Percentiles rank a stretch among this genome's conserved stretches.
Conservation (phyloP, 2,329 filamentous ascomycete species). For the Diaporthe humulicola region DNA sequence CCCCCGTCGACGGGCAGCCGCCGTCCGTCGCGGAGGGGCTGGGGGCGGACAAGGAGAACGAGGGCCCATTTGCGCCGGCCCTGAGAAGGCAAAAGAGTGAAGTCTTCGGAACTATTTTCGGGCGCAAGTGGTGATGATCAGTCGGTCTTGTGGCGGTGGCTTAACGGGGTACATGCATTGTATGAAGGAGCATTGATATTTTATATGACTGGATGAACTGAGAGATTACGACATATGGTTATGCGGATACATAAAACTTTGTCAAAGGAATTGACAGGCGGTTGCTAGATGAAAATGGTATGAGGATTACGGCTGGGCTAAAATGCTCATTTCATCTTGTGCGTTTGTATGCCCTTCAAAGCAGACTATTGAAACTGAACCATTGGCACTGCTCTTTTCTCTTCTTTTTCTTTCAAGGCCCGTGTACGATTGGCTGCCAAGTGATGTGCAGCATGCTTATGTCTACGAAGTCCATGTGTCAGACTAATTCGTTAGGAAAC, state of each 20-base stretch:
- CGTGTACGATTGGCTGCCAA: too few relatives aligned
- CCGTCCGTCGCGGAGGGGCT: not conserved
- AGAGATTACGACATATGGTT: not conserved
- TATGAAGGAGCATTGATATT: slow-evolving; percentile 23
- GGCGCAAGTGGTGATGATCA: slow-evolving; percentile 3
- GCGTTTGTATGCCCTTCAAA: not conserved
- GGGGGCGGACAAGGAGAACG: not conserved
- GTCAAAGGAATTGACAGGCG: not conserved
- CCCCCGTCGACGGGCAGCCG: not conserved
- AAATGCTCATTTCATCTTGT: not conserved
- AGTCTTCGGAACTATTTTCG: slow-evolving; percentile 35
- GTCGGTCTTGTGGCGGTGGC: not conserved
- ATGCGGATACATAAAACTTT: not conserved
- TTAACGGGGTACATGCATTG: not conserved
- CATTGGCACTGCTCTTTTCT: too few relatives aligned
- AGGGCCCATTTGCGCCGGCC: not conserved
- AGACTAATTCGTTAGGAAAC: too few relatives aligned
- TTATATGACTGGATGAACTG: slow-evolving; percentile 30
- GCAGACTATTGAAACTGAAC: not conserved
- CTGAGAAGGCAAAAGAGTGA: slow-evolving; percentile 35
- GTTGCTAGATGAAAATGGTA: not conserved
- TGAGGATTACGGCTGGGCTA: not conserved
- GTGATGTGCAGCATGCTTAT: not conserved
- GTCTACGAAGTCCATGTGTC: too few relatives aligned
- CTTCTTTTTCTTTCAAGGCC: not conserved